Evolutionary conservation across 345 rosid genomes (phyloP).

Genomic region (Lepidium aucheri): DNA sequence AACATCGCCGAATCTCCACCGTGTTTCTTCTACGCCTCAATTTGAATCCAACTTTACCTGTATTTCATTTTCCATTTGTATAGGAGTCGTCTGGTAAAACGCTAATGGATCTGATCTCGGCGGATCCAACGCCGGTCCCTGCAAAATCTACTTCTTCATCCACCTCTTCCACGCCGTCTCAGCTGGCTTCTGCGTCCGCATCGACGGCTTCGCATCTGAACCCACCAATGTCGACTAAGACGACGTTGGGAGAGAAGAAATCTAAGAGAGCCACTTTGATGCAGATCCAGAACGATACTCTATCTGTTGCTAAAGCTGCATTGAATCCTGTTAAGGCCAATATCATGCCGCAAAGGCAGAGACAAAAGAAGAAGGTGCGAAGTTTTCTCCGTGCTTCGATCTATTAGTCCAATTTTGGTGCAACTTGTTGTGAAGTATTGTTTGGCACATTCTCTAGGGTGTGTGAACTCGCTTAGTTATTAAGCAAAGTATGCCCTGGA

Average conservation of each 20-base stretch:
- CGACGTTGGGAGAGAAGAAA: conserved; percentile 66
- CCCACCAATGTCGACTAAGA: conserved; percentile 41
- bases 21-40: not conserved
- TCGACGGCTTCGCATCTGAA: conserved; percentile 15
- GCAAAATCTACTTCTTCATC: conserved; percentile 37
- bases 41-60: conserved; percentile 2
- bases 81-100: conserved; percentile 89
- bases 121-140: conserved; percentile 58
- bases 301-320: conserved; percentile 90
- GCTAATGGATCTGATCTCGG: conserved; percentile 96
- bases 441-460: not conserved
- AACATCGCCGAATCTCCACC: conserved; percentile 19
- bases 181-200: conserved; percentile 19
- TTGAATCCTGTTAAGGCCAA: conserved; percentile 58
- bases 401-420: not conserved
- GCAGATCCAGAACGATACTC: conserved; percentile 93
- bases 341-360: conserved; percentile 67
- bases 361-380: conserved; percentile 51
- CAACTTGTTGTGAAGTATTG: not conserved
- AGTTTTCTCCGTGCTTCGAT: not conserved
- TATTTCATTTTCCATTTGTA: not conserved
- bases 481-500: not conserved
- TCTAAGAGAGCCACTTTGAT: conserved; percentile 68
- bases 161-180: conserved; percentile 25
- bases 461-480: not conserved